Evolutionary conservation across 441 rosid genomes (phyloP).

Genomic region (Dalechampia spathulata): DNA sequence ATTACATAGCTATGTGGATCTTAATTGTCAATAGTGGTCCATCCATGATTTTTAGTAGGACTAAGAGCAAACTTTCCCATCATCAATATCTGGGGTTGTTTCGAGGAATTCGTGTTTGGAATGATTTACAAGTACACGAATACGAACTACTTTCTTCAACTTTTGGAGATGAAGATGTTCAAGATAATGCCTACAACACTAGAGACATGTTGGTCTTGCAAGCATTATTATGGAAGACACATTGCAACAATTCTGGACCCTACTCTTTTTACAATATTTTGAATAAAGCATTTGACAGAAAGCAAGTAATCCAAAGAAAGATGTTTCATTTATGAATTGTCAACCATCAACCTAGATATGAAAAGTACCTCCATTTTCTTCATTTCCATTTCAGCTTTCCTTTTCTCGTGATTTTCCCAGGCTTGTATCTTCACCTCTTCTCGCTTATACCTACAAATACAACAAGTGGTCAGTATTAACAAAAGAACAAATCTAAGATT

Average conservation of each 20-base stretch:
- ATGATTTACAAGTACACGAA: not conserved
- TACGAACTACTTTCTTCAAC: not conserved
- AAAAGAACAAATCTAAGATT: not conserved
- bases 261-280: not conserved
- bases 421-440: slow-evolving; percentile 91
- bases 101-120: not conserved
- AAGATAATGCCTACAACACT: not conserved
- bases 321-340: not conserved
- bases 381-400: slow-evolving; percentile 91
- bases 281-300: not conserved
- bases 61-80: not conserved
- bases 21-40: no score
- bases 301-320: slow-evolving; percentile 8
- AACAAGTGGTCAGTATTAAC: not conserved
- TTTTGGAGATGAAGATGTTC: not conserved
- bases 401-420: slow-evolving; percentile 89
- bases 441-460: slow-evolving; percentile 55
- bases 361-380: slow-evolving; percentile 69
- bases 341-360: not conserved
- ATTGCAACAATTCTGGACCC: not conserved
- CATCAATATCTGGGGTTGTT: not conserved
- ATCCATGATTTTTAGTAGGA: no score
- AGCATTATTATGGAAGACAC: not conserved
- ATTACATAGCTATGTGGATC: not conserved
- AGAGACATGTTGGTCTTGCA: slow-evolving; percentile 1